Percentiles rank a stretch among this genome's conserved stretches.
These are phyloP conservation scores for Phoma sp. DNA, from an alignment of 2,329 filamentous ascomycete genomes.

Conservation along the genomic window DNA sequence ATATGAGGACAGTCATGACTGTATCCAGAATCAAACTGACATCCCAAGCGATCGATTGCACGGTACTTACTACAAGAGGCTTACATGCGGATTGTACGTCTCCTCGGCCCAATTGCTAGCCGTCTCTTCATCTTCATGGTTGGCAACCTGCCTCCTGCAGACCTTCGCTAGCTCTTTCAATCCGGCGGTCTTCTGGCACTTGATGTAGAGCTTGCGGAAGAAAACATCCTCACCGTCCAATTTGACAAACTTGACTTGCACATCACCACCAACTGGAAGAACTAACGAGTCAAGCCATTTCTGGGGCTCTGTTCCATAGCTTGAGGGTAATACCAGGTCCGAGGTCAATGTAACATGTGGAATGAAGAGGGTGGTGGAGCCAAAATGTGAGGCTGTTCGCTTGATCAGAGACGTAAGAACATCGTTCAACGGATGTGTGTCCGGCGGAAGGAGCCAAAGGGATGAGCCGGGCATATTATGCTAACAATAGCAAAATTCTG, in stretches of 20 bases:
- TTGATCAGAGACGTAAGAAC: conserved; percentile 46
- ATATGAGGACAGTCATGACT: conserved; percentile 40
- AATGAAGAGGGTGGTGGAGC: conserved; percentile 48
- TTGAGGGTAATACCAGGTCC: conserved; percentile 34
- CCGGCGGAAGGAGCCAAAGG: conserved; percentile 53
- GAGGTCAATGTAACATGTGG: conserved; percentile 55
- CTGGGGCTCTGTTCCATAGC: conserved; percentile 43
- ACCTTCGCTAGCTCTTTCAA: conserved; percentile 38
- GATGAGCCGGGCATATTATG: conserved; percentile 51
- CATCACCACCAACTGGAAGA: conserved; percentile 25
- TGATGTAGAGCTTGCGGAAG: conserved; percentile 50
- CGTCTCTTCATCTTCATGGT: conserved; percentile 29
- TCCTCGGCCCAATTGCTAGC: conserved; percentile 42
- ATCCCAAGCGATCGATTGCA: background rate
- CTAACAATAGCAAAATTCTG: conserved; percentile 1
- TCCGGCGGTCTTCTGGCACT: conserved; percentile 39
- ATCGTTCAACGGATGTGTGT: conserved; percentile 39
- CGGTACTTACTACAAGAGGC: conserved; percentile 51
- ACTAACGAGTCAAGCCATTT: conserved; percentile 46
- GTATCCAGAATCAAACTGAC: conserved; percentile 1
- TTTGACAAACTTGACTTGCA: conserved; percentile 38
- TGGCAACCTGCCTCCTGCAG: conserved; percentile 38
- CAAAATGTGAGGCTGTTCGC: conserved; percentile 42
- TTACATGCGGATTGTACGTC: conserved; percentile 50
- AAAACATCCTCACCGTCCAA: conserved; percentile 48